Base-by-base conservation (phyloP, 2,329 filamentous ascomycete genomes). In the Penicillium aurantiogriseum region DNA sequence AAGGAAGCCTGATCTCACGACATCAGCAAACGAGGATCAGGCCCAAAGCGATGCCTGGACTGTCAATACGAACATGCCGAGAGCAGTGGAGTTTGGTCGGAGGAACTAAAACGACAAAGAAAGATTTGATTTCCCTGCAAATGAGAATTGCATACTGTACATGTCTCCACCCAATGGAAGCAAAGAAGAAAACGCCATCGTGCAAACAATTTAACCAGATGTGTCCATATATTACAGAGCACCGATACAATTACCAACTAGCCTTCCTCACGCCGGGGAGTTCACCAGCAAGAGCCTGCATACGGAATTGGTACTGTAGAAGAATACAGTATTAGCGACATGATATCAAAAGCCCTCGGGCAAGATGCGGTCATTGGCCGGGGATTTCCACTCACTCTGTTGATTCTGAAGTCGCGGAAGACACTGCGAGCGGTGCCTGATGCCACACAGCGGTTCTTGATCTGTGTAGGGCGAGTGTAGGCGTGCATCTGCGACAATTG, bases 191-290 rank as follows among this genome's bases (percentile, higher is more conserved):
- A 73, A 71, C 67, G 69, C 69, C 69, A 56, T 60, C 57, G 54
- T 63, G 62, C 59, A 63, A 63, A 61, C 54, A 61, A 45, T 57
- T 50, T 48, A 60, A n/a, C n/a, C n/a, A 64, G 60, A 60, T 52
- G 31, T 54, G 58, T 62, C 58, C 61, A 62, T 63, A 61, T 53
- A 38, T 39, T 27, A 36, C 35, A 31, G 35, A 45, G 42, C 11
- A 33, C 48, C 10, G 31, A 31, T 51, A 31, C 36, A 52, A 54
- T 44, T 90, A 99, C 94, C 94, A 99, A 77, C 90, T 95, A 49
- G 94, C 94, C 81, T 96, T 96, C 83, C 88, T 91, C 54, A 99
- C 94, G 68, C 94, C 94, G 0, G 94, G 93, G 52, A 99, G 74
- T 60, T 91, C 86, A 50, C 94, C 94, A 33, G 84, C 88, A 62